A percentile compares a stretch with the other conserved stretches of the same genome.
phyloP scores from a whole-genome alignment of 83 land plant species.

The Isoetes engelmannii region DNA sequence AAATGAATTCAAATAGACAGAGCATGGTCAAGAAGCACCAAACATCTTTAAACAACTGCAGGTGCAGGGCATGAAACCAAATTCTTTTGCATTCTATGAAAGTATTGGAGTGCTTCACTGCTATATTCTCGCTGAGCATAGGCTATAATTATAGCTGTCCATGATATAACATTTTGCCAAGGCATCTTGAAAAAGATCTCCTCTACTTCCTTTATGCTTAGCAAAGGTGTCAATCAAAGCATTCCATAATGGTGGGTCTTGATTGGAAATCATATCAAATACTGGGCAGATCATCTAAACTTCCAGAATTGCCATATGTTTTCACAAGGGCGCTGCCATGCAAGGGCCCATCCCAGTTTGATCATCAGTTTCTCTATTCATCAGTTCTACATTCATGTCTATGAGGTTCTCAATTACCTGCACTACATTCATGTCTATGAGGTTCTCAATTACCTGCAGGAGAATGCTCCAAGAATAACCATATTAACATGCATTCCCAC shows the following conservation, averaged over 20 bases:
- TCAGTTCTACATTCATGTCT: too few species aligned
- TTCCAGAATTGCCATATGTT: not conserved
- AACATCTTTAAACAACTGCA: too few species aligned
- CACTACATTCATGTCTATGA: too few species aligned
- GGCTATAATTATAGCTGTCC: not conserved
- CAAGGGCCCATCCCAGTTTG: too few species aligned
- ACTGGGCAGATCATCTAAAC: not conserved
- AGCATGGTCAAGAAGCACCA: too few species aligned
- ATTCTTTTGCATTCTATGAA: not conserved
- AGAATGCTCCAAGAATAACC: too few species aligned
- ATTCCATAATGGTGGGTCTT: not conserved
- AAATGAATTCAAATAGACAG: too few species aligned
- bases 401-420: too few species aligned
- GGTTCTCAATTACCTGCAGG: too few species aligned
- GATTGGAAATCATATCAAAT: not conserved
- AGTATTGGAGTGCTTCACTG: not conserved
- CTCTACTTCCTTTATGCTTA: not conserved
- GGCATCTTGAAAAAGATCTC: not conserved
- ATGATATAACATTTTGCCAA: not conserved
- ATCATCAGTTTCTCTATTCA: too few species aligned
- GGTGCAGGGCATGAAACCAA: too few species aligned
- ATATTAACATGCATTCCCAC: too few species aligned
- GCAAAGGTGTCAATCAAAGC: not conserved
- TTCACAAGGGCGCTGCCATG: not conserved
- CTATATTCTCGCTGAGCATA: not conserved